A percentile compares a stretch with the other conserved stretches of the same genome.
Evolutionary conservation across 2,329 filamentous ascomycete genomes (phyloP).

Genomic region (Colletotrichum navitas): DNA sequence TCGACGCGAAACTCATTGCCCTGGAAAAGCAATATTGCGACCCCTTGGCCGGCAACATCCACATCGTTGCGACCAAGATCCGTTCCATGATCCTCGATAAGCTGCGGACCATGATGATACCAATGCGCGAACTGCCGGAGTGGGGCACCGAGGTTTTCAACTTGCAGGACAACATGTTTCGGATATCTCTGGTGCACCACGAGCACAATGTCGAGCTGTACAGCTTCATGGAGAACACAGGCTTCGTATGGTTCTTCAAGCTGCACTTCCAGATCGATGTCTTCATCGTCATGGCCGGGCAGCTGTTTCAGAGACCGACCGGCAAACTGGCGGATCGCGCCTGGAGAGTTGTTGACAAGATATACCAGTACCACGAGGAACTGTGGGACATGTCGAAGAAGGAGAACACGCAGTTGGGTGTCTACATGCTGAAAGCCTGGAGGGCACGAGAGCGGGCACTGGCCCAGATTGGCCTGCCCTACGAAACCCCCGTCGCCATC

Average conservation of each 20-base stretch:
- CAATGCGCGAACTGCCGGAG: conserved; percentile 61
- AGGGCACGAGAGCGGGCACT: conserved; percentile 60
- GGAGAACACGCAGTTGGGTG: conserved; percentile 58
- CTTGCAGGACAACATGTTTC: conserved; percentile 67
- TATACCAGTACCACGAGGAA: conserved; percentile 64
- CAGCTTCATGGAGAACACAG: conserved; percentile 55
- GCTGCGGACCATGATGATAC: conserved; percentile 61
- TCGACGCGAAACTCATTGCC: conserved; percentile 59
- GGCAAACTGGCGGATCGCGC: conserved; percentile 66
- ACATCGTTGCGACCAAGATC: conserved; percentile 63
- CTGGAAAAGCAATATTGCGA: conserved; percentile 66
- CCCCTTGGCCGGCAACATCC: conserved; percentile 63
- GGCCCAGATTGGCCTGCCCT: conserved; percentile 51
- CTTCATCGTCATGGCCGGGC: conserved; percentile 67
- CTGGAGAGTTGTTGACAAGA: conserved; percentile 61
- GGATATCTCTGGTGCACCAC: conserved; percentile 62
- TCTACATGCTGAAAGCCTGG: conserved; percentile 66
- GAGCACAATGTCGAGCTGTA: conserved; percentile 63
- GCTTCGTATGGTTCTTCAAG: conserved; percentile 69
- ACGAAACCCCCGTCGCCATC: conserved; percentile 61
- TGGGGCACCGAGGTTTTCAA: conserved; percentile 63
- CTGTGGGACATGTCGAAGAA: conserved; percentile 63
- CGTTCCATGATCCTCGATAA: conserved; percentile 63
- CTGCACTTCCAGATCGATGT: conserved; percentile 69
- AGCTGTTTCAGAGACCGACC: conserved; percentile 61